A percentile compares a stretch with the other conserved stretches of the same genome.
These are phyloP conservation scores for Fusarium fracticaudum DNA, from an alignment of 2,329 filamentous ascomycete genomes.

Conservation along the genomic window DNA sequence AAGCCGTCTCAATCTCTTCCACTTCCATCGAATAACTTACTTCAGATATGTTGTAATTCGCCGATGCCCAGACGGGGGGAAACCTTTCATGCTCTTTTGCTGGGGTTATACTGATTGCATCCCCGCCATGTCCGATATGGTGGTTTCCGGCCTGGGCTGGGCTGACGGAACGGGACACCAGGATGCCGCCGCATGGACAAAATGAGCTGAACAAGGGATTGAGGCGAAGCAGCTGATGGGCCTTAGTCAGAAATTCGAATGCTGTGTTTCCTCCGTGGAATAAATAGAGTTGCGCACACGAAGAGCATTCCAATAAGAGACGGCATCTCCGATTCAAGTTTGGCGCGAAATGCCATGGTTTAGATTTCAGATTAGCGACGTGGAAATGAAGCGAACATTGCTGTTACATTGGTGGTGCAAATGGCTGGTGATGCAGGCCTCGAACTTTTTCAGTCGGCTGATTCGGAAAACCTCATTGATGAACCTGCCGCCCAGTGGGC, in stretches of 20 bases:
- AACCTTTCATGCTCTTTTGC: slow-evolving; percentile 4
- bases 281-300: slow-evolving; percentile 23
- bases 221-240: slow-evolving; percentile 26
- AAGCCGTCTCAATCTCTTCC: slow-evolving; percentile 7
- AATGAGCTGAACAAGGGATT: slow-evolving; percentile 27
- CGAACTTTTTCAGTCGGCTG: neutral
- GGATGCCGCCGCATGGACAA: slow-evolving; percentile 17
- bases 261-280: neutral
- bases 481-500: neutral
- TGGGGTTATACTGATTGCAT: slow-evolving; percentile 18
- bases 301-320: slow-evolving; percentile 27
- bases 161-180: slow-evolving; percentile 15
- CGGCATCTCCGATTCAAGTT: slow-evolving; percentile 27
- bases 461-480: slow-evolving; percentile 1
- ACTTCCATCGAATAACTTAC: neutral
- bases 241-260: slow-evolving; percentile 7
- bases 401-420: slow-evolving; percentile 1
- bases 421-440: neutral
- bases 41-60: neutral
- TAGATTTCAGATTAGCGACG: slow-evolving; percentile 20
- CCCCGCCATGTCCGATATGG: slow-evolving; percentile 26
- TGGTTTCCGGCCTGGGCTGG: slow-evolving; percentile 17
- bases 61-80: neutral
- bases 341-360: slow-evolving; percentile 22
- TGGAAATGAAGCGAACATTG: slow-evolving; percentile 18